Base-by-base conservation (phyloP, 2,329 filamentous ascomycete genomes). In the Penicillium sp. region DNA sequence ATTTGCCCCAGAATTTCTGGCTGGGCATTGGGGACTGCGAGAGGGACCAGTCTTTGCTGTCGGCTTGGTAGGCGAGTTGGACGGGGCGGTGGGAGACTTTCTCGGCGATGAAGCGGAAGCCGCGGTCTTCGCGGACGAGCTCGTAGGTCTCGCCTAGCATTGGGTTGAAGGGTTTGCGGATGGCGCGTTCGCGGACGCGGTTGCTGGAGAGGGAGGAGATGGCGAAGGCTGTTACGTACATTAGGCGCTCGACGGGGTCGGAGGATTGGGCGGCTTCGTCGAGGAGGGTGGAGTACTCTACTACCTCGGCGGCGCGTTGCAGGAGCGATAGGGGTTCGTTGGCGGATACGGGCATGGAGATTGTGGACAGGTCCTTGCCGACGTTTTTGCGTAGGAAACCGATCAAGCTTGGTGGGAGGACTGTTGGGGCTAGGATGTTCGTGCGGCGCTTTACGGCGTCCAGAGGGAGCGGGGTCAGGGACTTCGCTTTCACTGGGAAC, bases 1-100 rank as follows among this genome's bases (percentile, higher is more conserved):
- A 92, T 75, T 97, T 97, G 48, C 93, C 93, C 93, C 93, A 97
- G 75, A 99, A 99, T 67, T 97, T 97, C 66, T 99, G 92, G 18
- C 87, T 86, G 0, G 93, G 93, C 49, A 87, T 85, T 0, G 93
- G 89, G 4, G 87, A 88, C 66, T 97, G 93, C 1, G 88, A 80
- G 54, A 95, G 85, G 2, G 87, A 89, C 93, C 93, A 99, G 49
- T 81, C 77, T 33, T 83, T 80, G 33, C 88, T 83, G 68, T 99
- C 93, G 4, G 92, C 93, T 69, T 97, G 91, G 75, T 91, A 92
- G 5, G 93, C 93, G 63, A 97, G 82, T 55, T 91, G 84, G 12
- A 99, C 89, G 0, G 93, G 93, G 3, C 93, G 86, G 68, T 99
- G 93, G 13, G 84, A 87, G 7, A 99, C 89, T 69, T 99, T 99